Evolutionary conservation across 2,329 filamentous ascomycete genomes (phyloP).

Genomic region (Microsporum audouinii): DNA sequence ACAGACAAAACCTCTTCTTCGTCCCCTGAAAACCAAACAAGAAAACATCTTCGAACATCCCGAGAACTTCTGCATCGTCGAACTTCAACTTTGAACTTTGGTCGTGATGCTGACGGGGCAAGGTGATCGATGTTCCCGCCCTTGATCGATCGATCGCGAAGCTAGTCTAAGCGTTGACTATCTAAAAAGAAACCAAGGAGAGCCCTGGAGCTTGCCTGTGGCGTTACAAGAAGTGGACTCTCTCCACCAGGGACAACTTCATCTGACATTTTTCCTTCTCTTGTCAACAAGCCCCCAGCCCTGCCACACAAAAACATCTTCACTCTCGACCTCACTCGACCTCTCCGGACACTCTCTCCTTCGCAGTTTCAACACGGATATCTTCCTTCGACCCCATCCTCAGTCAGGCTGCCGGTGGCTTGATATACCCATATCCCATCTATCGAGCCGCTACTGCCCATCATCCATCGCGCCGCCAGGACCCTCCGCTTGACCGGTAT

Average conservation of each 20-base stretch:
- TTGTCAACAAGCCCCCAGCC: neutral
- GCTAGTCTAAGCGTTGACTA: neutral
- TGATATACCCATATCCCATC: too few relatives aligned
- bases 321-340: neutral
- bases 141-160: neutral
- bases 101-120: neutral
- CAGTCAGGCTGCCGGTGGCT: neutral
- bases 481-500: neutral
- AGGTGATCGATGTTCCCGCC: neutral
- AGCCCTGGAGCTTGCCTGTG: neutral
- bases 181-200: neutral
- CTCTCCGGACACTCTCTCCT: neutral
- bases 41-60: neutral
- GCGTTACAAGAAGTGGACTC: neutral
- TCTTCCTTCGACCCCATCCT: neutral
- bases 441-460: neutral
- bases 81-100: neutral
- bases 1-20: neutral
- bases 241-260: constrained; percentile 1
- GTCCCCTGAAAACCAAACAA: neutral
- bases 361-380: neutral
- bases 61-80: neutral
- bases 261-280: constrained; percentile 1
- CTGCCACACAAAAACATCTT: neutral
- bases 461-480: too few relatives aligned